Evolutionary conservation across 257 asterid genomes (phyloP), one percentile per base, ranked within the genome.

Genomic region (Solanum piurae): DNA sequence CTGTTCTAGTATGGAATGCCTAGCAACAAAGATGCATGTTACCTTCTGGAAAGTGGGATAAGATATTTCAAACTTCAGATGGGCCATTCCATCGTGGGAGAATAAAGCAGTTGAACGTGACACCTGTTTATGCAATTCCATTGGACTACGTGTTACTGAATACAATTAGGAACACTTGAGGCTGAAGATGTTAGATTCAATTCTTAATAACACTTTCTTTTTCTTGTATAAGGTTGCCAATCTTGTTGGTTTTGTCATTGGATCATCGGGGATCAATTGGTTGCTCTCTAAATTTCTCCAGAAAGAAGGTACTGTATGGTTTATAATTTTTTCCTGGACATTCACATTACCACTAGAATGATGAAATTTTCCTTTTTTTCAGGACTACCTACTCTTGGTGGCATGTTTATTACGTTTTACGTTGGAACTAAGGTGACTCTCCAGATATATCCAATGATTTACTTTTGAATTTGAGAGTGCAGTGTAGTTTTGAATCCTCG

Each of bases 211-310:
- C n/a, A 58, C 33, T 88, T 68, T 64, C 88, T 89, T 94, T 89
- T 93, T 21, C 62, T 40, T 76, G 60, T 40, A 40, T 40, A 76
- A 97, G 98, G 97, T 95, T 89, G 99, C 98, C 73, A 97, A 97
- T 90, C 98, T 97, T 85, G 98, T 95, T 37, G 99, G 98, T 42
- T 97, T 97, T 91, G 99, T 97, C 40, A 95, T 97, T 34, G 99
- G 99, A 25, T 98, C 99, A 75, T 95, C 99, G 16, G 98, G 98
- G 92, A 91, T 95, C 79, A 94, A 90, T 91, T 97, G 97, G 99
- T 90, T 97, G 92, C 90, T 93, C 88, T 93, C 98, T 34, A 93
- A 89, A 66, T 95, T 97, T 91, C 93, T 95, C 86, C 92, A 77
- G 55, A 89, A 91, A 92, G 92, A 91, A 92, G 98, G 98, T 95